Percentiles rank a stretch among this genome's conserved stretches.
Evolutionary conservation across 768 basidiomycete species (phyloP).

Genomic region (Lactarius hengduanensis): DNA sequence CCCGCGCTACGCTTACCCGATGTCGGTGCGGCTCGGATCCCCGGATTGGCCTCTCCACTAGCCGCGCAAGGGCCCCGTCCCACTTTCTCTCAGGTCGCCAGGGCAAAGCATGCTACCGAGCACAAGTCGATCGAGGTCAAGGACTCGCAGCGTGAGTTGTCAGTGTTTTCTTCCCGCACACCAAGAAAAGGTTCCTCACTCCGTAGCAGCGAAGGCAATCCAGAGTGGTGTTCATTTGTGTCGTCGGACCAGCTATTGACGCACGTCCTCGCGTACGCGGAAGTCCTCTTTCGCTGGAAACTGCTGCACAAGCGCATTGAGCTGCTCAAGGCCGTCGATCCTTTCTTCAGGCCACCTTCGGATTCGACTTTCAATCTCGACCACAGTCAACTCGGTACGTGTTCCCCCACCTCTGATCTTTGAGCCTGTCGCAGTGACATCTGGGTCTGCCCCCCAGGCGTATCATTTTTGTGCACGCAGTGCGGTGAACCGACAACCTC

Average conservation of each 20-base stretch:
- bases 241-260: conserved; percentile 42
- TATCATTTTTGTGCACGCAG: conserved; percentile 31
- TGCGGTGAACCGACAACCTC: conserved; percentile 39
- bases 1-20: conserved; percentile 51
- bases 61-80: conserved; percentile 35
- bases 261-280: conserved; percentile 72
- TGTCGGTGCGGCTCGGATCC: conserved; percentile 26
- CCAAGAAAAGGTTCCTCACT: neutral
- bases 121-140: conserved; percentile 44
- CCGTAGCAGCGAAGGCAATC: conserved; percentile 7
- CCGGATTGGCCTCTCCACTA: conserved; percentile 13
- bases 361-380: conserved; percentile 24
- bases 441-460: conserved; percentile 30
- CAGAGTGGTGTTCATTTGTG: neutral
- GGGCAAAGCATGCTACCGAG: conserved; percentile 33
- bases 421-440: neutral
- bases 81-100: conserved; percentile 44
- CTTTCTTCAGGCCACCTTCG: conserved; percentile 14
- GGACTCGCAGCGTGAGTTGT: conserved; percentile 29
- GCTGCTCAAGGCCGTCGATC: conserved; percentile 62
- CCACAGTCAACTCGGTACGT: conserved; percentile 29
- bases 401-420: neutral
- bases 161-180: neutral
- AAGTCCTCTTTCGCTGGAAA: conserved; percentile 72
- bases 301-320: conserved; percentile 69